phyloP scores from a whole-genome alignment of 1,139 yeast genomes.

The Hyphopichia wangnamkhiaoensis region DNA sequence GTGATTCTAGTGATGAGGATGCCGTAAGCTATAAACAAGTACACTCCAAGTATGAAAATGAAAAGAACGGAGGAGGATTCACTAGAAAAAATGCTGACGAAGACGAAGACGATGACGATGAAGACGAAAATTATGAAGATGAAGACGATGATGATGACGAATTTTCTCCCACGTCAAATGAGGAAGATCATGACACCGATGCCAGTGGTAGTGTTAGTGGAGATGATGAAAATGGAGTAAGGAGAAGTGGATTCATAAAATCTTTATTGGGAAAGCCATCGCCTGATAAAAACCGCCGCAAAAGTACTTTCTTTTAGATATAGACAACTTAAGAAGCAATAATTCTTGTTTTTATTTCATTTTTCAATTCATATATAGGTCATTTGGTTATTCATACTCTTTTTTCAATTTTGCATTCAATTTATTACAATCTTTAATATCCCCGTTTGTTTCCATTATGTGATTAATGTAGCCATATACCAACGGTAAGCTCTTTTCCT shows the following conservation, averaged over 20 bases:
- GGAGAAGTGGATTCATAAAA: not conserved
- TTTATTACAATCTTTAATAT: conserved; percentile 19
- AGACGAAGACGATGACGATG: conserved; percentile 14
- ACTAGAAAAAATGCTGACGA: conserved; percentile 13
- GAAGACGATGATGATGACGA: conserved; percentile 10
- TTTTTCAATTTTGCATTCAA: conserved; percentile 19
- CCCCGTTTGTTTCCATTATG: conserved; percentile 18
- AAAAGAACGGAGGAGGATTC: not conserved
- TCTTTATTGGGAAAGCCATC: conserved; percentile 11
- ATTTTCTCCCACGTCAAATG: conserved; percentile 3
- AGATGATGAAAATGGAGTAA: not conserved
- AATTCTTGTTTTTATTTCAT: not conserved
- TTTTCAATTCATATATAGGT: not conserved
- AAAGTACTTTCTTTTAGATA: no score
- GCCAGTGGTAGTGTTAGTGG: conserved; percentile 2
- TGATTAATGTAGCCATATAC: conserved; percentile 20
- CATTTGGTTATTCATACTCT: not conserved
- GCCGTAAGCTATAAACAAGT: conserved; percentile 7
- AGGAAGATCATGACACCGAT: conserved; percentile 6
- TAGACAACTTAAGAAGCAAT: not conserved
- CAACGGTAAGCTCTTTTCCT: conserved; percentile 16
- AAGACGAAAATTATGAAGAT: conserved; percentile 11
- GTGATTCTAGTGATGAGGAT: conserved; percentile 22
- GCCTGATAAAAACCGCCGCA: not conserved
- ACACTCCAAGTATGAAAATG: no score